These are phyloP conservation scores for Orbilia javanica DNA, from an alignment of 2,329 filamentous ascomycete species.

Conservation along the genomic window DNA sequence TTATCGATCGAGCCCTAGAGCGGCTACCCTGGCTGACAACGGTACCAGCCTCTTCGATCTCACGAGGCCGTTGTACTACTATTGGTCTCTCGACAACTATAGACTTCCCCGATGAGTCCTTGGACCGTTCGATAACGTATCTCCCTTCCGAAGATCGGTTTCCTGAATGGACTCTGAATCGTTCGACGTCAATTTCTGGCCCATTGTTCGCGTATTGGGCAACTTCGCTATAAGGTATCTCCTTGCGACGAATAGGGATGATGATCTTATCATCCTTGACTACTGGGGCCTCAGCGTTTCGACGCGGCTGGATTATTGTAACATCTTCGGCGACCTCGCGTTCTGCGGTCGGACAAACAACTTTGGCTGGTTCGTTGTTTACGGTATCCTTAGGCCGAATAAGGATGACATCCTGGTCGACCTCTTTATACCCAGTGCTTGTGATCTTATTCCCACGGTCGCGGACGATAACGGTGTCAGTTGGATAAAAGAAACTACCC, in stretches of 20 bases:
- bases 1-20: constrained; percentile 30
- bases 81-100: constrained; percentile 22
- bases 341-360: constrained; percentile 27
- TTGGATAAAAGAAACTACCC: constrained; percentile 56
- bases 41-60: constrained; percentile 45
- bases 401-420: constrained; percentile 52
- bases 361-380: constrained; percentile 41
- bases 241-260: constrained; percentile 53
- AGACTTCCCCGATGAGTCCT: background rate
- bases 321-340: constrained; percentile 41
- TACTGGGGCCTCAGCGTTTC: background rate
- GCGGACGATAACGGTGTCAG: constrained; percentile 48
- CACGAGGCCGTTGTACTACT: constrained; percentile 21
- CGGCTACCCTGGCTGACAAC: constrained; percentile 29
- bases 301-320: constrained; percentile 35
- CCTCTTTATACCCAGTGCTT: constrained; percentile 43
- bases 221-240: constrained; percentile 34
- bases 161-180: background rate
- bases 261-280: constrained; percentile 38
- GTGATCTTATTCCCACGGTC: constrained; percentile 41
- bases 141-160: background rate
- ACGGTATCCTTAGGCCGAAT: constrained; percentile 39
- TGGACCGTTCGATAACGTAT: constrained; percentile 19
- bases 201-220: constrained; percentile 40
- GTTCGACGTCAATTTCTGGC: constrained; percentile 50